These are phyloP conservation scores for Rhodomyrtus psidioides DNA, from an alignment of 441 rosid genomes.

Conservation along the genomic window DNA sequence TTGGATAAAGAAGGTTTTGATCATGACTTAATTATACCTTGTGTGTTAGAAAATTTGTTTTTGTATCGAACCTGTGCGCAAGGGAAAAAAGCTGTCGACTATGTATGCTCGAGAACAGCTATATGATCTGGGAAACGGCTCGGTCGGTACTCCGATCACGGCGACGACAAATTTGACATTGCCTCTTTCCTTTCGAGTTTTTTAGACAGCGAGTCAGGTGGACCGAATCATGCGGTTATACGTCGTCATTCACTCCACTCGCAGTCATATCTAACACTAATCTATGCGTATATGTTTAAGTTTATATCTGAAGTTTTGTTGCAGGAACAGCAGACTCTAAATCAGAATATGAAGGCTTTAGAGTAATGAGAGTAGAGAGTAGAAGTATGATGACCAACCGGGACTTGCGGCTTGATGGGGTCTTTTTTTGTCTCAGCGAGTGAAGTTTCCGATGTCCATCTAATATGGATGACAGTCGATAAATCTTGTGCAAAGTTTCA, in stretches of 20 bases:
- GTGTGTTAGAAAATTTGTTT: background rate
- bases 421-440: background rate
- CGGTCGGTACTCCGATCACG: background rate
- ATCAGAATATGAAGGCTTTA: background rate
- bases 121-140: background rate
- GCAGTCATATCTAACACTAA: background rate
- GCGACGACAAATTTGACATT: background rate
- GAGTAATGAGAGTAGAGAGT: background rate
- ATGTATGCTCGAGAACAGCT: background rate
- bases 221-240: background rate
- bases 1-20: background rate
- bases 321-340: background rate
- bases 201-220: background rate
- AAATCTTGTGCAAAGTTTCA: background rate
- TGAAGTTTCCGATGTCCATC: background rate
- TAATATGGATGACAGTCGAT: background rate
- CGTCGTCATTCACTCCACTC: background rate
- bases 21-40: background rate
- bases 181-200: background rate
- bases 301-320: background rate
- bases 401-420: background rate
- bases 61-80: background rate
- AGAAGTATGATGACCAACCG: background rate
- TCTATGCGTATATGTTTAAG: background rate
- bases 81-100: background rate